phyloP scores from a whole-genome alignment of 1,139 yeast genomes.

The Yamadazyma songkhlaensis region DNA sequence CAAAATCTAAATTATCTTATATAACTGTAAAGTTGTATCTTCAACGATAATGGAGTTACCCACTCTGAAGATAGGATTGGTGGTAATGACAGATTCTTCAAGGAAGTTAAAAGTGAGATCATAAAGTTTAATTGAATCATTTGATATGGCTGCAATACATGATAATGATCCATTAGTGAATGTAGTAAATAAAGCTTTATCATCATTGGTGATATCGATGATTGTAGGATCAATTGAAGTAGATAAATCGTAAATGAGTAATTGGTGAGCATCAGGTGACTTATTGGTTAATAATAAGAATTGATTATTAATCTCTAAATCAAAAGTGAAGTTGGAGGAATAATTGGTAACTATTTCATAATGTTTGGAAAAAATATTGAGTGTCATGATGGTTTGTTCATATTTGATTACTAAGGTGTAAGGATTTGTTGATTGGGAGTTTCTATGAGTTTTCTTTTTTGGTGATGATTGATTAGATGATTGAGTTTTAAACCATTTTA shows the following conservation, averaged over 20 bases:
- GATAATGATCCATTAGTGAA: neutral
- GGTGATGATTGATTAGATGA: slow-evolving; percentile 5
- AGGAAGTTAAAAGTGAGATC: slow-evolving; percentile 4
- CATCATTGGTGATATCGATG: slow-evolving; percentile 5
- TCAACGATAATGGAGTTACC: slow-evolving; percentile 7
- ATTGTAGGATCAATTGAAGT: slow-evolving; percentile 4
- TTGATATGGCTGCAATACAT: slow-evolving; percentile 3
- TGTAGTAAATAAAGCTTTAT: neutral
- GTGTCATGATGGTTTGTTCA: slow-evolving; percentile 12
- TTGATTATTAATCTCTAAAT: slow-evolving; percentile 10
- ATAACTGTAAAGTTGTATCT: neutral
- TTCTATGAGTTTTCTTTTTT: slow-evolving; percentile 3
- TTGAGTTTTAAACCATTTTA: slow-evolving; percentile 18
- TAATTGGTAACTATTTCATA: slow-evolving; percentile 11
- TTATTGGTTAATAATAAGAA: slow-evolving; percentile 6
- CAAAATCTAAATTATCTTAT: slow-evolving; percentile 1
- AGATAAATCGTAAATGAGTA: slow-evolving; percentile 9
- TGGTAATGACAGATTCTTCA: neutral
- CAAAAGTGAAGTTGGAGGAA: slow-evolving; percentile 2
- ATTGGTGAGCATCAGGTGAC: slow-evolving; percentile 8
- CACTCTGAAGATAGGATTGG: slow-evolving; percentile 7
- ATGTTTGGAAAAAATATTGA: slow-evolving; percentile 15
- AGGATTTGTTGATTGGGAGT: slow-evolving; percentile 12
- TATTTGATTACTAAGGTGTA: slow-evolving; percentile 14
- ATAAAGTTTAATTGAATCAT: slow-evolving; percentile 4